Evolutionary conservation across 2,329 filamentous ascomycete species (phyloP).

Genomic region (Rutstroemia sp.): DNA sequence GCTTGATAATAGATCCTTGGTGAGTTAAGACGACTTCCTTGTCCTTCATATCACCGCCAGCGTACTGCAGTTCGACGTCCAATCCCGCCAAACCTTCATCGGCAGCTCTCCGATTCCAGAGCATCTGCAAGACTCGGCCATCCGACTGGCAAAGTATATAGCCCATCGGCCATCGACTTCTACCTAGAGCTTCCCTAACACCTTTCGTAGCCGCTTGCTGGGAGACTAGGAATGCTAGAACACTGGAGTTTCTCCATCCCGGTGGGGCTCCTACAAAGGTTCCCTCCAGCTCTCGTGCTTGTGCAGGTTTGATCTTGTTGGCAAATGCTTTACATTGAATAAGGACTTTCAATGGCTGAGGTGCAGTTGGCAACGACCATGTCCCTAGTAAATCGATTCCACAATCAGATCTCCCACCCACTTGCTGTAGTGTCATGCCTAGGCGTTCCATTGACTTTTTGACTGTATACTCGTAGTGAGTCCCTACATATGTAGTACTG

Average conservation of each 20-base stretch:
- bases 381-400: slow-evolving; percentile 70
- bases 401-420: slow-evolving; percentile 59
- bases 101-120: slow-evolving; percentile 64
- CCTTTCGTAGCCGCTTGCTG: slow-evolving; percentile 69
- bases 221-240: slow-evolving; percentile 65
- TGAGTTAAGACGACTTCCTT: slow-evolving; percentile 43
- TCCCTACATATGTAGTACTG: slow-evolving; percentile 61
- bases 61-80: slow-evolving; percentile 42
- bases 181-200: slow-evolving; percentile 62
- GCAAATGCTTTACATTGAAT: slow-evolving; percentile 64
- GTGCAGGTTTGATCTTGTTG: slow-evolving; percentile 44
- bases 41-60: slow-evolving; percentile 23
- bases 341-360: slow-evolving; percentile 38
- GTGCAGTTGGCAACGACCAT: slow-evolving; percentile 51
- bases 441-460: slow-evolving; percentile 47
- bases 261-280: slow-evolving; percentile 66
- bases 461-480: slow-evolving; percentile 69
- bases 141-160: slow-evolving; percentile 55
- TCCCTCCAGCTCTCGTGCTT: slow-evolving; percentile 72
- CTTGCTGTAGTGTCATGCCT: slow-evolving; percentile 57
- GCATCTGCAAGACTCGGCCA: slow-evolving; percentile 56
- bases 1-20: slow-evolving; percentile 35
- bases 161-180: slow-evolving; percentile 63
- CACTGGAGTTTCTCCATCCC: slow-evolving; percentile 55
- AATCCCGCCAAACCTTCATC: slow-evolving; percentile 55